phyloP scores from a whole-genome alignment of 2,329 filamentous ascomycete genomes.

The Talaromyces verruculosus region DNA sequence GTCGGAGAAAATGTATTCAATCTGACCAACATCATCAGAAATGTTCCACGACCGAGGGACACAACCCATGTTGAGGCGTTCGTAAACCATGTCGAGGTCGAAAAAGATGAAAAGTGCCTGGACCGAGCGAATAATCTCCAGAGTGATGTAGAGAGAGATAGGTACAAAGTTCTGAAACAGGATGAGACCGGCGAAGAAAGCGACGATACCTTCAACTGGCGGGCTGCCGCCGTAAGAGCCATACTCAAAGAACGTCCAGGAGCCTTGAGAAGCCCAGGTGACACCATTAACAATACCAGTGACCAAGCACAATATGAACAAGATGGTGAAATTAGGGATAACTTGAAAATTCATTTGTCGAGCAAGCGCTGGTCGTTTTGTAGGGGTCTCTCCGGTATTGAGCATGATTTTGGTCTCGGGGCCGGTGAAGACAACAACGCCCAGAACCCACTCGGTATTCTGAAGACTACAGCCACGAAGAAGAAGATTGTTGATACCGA shows the following conservation, averaged over 20 bases:
- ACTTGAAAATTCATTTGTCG: conserved; percentile 97
- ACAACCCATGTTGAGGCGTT: conserved; percentile 87
- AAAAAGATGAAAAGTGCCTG: conserved; percentile 98
- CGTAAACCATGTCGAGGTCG: conserved; percentile 96
- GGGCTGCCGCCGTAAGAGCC: conserved; percentile 75
- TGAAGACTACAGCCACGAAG: conserved; percentile 89
- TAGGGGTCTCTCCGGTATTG: conserved; percentile 92
- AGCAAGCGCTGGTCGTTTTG: conserved; percentile 86
- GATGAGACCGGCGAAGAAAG: conserved; percentile 93
- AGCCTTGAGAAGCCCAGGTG: conserved; percentile 73
- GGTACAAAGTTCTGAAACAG: conserved; percentile 98
- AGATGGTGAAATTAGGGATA: conserved; percentile 89
- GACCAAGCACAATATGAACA: conserved; percentile 85
- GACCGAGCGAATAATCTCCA: conserved; percentile 89
- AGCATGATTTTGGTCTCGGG: conserved; percentile 99
- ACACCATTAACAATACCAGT: conserved; percentile 81
- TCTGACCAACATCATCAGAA: conserved; percentile 94
- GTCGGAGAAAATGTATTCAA: conserved; percentile 98
- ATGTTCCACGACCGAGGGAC: conserved; percentile 99
- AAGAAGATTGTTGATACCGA: conserved; percentile 92
- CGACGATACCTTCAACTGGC: conserved; percentile 84
- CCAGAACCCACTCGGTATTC: conserved; percentile 95
- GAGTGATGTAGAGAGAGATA: conserved; percentile 94
- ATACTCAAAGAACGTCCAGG: conserved; percentile 79
- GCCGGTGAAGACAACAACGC: conserved; percentile 90